Base-by-base conservation (phyloP, 345 rosid genomes). In the Sisymbrium irio region DNA sequence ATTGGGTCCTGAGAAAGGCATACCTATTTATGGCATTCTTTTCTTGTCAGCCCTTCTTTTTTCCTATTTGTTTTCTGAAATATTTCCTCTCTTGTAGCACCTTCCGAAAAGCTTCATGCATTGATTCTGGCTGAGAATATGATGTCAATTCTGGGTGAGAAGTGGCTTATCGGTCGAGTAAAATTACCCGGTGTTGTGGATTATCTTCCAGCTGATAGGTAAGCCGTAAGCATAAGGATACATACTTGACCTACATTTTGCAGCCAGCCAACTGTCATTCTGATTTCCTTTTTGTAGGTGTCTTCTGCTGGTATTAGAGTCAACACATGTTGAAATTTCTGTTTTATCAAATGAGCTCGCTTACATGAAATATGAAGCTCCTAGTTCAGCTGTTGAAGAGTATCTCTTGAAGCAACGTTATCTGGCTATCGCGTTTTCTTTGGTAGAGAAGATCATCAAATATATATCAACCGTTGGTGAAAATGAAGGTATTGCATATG, bases 321-420 rank as follows among this genome's bases (percentile, higher is more conserved):
- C 96, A 51, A 81, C 98, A 55, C 83, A 91, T 85, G 96, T 91
- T 70, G 96, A 94, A 78, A 79, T 88, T 80, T 89, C 94, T 62
- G 95, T 91, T 72, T 69, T 94, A 83, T 75, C 84, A 77, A 88
- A 91, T 84, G 95, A 94, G 42, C 81, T 91, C 54, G 97, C 93
- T 47, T 94, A 89, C 80, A 62, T 84, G 73, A 88, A 88, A 54
- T 89, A 88, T 73, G 98, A 91, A 84, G 95, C 96, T 78, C 82
- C 97, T 32, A 69, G 83, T 60, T 87, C 81, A 30, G 71, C 77
- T 77, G 81, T 44, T 63, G 96, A 88, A 71, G 74, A 58, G 60
- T 54, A 82, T 73, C 67, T 77, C 51, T 81, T 79, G 51, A 93
- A 89, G 84, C 96, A 87, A 66, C 86, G 72, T 13, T 81, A 88